Evolutionary conservation across 2,329 filamentous ascomycete species (phyloP), one percentile per base, ranked within the genome.

Genomic region (Stylonectria norvegica): DNA sequence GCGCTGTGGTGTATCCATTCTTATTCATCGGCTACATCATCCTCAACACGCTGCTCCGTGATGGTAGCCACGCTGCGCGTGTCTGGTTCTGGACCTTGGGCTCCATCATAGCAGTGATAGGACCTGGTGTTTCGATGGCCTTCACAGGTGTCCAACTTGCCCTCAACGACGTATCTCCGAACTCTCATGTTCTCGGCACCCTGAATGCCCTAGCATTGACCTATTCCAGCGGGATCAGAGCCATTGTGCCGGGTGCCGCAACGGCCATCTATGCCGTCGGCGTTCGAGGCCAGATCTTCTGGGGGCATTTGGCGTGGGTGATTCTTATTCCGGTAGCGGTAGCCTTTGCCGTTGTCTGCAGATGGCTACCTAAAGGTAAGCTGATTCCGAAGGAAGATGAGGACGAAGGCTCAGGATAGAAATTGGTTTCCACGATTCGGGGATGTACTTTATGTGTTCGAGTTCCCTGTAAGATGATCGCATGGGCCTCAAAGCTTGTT

Each of bases 141-240:
- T 86, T 85, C 56, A 89, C 84, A 0, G 81, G 72, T 2, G 73
- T 83, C 1, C 85, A 90, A 67, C 78, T 91, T 7, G 79, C 80
- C 0, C 57, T 91, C 20, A 91, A 91, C 60, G 85, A 90, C 42
- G 77, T 85, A 2, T 74, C 81, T 0, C 87, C 87, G 0, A 78
- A 72, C 8, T 73, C 78, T 1, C 68, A 71, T 29, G 75, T 79
- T 0, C 67, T 91, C 8, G 86, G 83, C 0, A 88, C 79, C 0
- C 66, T 93, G 19, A 91, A 91, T 52, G 82, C 83, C 11, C 39
- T 68, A 3, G 63, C 65, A 0, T 20, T 91, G 42, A 83, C 84
- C 0, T 55, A 79, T 1, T 64, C 70, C 0, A 81, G 79, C 47
- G 81, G 68, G 0, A 66, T 87, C 20, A 71, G 86, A 11, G 75